Percentiles rank a stretch among this genome's conserved stretches.
Evolutionary conservation across 1,284 basidiomycete species (phyloP).

Genomic region (Psilocybe mexicana): DNA sequence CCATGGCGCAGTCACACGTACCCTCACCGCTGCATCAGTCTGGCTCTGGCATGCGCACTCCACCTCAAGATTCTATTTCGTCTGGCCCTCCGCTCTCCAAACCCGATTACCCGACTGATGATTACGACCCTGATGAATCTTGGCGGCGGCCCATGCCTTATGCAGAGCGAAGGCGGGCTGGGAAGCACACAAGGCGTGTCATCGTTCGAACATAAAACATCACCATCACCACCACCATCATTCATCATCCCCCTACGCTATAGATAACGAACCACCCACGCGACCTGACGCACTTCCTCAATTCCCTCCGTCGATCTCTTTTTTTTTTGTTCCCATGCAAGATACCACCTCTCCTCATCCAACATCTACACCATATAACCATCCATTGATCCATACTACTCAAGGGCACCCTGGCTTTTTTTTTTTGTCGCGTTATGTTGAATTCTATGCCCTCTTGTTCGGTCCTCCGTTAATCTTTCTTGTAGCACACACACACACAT

Average conservation of each 20-base stretch:
- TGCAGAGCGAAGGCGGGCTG: constrained; percentile 66
- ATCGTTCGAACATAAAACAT: constrained; percentile 48
- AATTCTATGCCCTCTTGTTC: neutral
- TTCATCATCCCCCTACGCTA: constrained; percentile 7
- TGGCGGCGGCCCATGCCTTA: constrained; percentile 70
- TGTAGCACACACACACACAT: neutral
- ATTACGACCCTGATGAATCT: constrained; percentile 58
- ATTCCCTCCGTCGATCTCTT: neutral
- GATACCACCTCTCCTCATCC: constrained; percentile 4
- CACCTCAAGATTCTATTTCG: constrained; percentile 42
- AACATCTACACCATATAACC: neutral
- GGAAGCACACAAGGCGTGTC: constrained; percentile 71
- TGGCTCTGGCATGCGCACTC: constrained; percentile 41
- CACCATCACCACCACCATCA: constrained; percentile 15
- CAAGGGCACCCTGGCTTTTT: neutral
- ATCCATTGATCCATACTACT: neutral
- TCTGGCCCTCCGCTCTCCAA: constrained; percentile 33
- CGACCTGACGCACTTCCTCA: constrained; percentile 5
- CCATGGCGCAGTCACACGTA: constrained; percentile 34
- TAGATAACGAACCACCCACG: constrained; percentile 7
- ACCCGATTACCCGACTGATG: constrained; percentile 43
- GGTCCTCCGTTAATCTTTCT: neutral
- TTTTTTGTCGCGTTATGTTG: neutral
- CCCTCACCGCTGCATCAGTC: constrained; percentile 37
- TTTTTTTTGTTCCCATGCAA: constrained; percentile 1